Percentiles rank a stretch among this genome's conserved stretches.
phyloP scores from a whole-genome alignment of 2,329 filamentous ascomycete genomes.

The Cercospora berteroae region DNA sequence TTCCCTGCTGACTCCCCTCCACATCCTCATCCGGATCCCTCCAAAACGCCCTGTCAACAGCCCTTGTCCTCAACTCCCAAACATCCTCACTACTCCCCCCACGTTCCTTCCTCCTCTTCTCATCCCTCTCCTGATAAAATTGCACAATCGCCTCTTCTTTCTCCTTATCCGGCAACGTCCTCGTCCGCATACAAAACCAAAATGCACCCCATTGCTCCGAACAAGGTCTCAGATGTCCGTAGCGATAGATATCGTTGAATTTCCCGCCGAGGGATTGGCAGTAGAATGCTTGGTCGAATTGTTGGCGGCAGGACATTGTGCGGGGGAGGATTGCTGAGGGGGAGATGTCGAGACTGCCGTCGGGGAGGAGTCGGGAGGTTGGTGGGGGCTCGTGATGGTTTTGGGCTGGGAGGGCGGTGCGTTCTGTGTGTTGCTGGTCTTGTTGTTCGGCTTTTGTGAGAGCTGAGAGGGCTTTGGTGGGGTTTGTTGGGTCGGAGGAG shows the following conservation, averaged over 20 bases:
- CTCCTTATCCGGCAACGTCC: constrained; percentile 59
- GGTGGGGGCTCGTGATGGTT: constrained; percentile 19
- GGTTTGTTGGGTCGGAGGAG: constrained; percentile 25
- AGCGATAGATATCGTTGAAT: constrained; percentile 87
- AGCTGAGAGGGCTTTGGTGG: constrained; percentile 17
- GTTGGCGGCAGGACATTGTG: constrained; percentile 81
- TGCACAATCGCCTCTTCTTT: constrained; percentile 61
- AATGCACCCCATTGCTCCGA: constrained; percentile 87
- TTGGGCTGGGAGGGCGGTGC: constrained; percentile 6
- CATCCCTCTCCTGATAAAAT: constrained; percentile 32
- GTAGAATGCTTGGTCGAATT: constrained; percentile 92
- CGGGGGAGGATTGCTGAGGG: constrained; percentile 72
- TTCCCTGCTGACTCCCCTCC: constrained; percentile 10
- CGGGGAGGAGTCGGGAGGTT: constrained; percentile 28
- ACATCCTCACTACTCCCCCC: constrained; percentile 82
- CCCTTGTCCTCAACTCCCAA: constrained; percentile 71
- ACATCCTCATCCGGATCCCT: constrained; percentile 37
- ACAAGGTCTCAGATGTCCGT: constrained; percentile 74
- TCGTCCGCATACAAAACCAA: constrained; percentile 94
- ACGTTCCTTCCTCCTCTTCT: constrained; percentile 47
- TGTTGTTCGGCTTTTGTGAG: constrained; percentile 26
- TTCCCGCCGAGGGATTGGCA: constrained; percentile 90
- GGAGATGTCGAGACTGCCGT: constrained; percentile 34
- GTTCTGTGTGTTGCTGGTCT: neutral
- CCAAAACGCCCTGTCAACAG: constrained; percentile 52